Percentiles rank a stretch among this genome's conserved stretches.
Conservation (phyloP, 1,284 basidiomycete species). For the Marasmius oreades region DNA sequence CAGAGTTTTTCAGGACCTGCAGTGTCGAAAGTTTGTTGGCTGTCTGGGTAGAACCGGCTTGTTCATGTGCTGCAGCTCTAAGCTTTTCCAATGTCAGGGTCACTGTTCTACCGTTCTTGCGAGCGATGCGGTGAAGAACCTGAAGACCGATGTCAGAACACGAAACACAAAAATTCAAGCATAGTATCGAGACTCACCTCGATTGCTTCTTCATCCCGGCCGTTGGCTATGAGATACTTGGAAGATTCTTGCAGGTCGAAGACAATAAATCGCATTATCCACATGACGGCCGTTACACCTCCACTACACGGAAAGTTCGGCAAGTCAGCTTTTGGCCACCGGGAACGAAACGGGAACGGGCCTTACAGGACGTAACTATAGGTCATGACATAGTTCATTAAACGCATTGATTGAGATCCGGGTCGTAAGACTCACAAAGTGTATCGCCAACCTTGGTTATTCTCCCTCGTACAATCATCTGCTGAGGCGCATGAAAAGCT, state of each 20-base stretch:
- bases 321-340: conserved; percentile 4
- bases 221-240: conserved; percentile 55
- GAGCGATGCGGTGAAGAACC: conserved; percentile 48
- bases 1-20: conserved; percentile 33
- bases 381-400: neutral
- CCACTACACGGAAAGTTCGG: conserved; percentile 28
- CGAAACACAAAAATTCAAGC: neutral
- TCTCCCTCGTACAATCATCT: conserved; percentile 37
- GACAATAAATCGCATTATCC: conserved; percentile 39
- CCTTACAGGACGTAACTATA: conserved; percentile 37
- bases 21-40: conserved; percentile 21
- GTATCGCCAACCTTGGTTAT: conserved; percentile 65
- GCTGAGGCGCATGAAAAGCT: conserved; percentile 41
- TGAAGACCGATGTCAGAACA: conserved; percentile 16
- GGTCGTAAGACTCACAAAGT: conserved; percentile 38
- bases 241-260: conserved; percentile 57
- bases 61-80: conserved; percentile 27
- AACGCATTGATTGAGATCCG: conserved; percentile 2
- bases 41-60: conserved; percentile 12
- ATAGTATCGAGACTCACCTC: conserved; percentile 26
- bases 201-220: conserved; percentile 54
- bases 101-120: conserved; percentile 45
- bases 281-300: conserved; percentile 43
- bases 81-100: conserved; percentile 45
- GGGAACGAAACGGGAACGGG: conserved; percentile 1